Conservation (phyloP, 1,284 basidiomycete genomes). For the Moesziomyces parantarcticus region DNA sequence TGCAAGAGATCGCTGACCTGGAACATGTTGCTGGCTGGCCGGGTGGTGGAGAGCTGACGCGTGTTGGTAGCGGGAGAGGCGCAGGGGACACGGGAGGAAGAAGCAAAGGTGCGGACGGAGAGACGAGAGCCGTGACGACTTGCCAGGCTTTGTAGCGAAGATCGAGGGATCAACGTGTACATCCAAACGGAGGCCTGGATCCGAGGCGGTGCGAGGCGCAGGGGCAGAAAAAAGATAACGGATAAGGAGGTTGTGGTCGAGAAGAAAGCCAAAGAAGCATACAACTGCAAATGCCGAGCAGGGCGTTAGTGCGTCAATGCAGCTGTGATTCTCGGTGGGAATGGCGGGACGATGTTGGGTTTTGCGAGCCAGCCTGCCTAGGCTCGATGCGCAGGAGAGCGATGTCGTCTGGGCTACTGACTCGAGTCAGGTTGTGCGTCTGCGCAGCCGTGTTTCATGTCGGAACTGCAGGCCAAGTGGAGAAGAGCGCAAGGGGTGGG, state of each 20-base stretch:
- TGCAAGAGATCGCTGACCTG: constrained; percentile 29
- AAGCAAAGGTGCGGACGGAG: constrained; percentile 9
- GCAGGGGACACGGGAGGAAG: constrained; percentile 7
- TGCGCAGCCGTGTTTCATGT: not conserved
- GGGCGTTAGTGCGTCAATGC: not conserved
- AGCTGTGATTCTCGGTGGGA: not conserved
- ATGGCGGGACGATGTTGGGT: constrained; percentile 1
- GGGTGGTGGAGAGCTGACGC: constrained; percentile 22
- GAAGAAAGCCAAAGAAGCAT: too few relatives aligned
- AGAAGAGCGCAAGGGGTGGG: constrained; percentile 2
- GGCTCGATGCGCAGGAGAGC: not conserved
- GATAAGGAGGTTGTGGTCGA: constrained; percentile 4
- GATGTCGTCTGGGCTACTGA: not conserved
- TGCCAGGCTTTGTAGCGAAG: constrained; percentile 32
- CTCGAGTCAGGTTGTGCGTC: not conserved
- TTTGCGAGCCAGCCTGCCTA: not conserved
- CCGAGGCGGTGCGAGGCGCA: not conserved
- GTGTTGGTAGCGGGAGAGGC: constrained; percentile 1
- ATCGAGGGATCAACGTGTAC: constrained; percentile 24
- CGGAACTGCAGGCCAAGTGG: not conserved
- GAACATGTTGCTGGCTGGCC: constrained; percentile 21
- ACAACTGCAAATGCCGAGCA: not conserved
- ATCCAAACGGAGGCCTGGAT: constrained; percentile 17
- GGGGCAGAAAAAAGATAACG: not conserved
- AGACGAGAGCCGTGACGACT: constrained; percentile 23